These are phyloP conservation scores for Lithospermum erythrorhizon DNA, from an alignment of 257 asterid species.

Conservation along the genomic window DNA sequence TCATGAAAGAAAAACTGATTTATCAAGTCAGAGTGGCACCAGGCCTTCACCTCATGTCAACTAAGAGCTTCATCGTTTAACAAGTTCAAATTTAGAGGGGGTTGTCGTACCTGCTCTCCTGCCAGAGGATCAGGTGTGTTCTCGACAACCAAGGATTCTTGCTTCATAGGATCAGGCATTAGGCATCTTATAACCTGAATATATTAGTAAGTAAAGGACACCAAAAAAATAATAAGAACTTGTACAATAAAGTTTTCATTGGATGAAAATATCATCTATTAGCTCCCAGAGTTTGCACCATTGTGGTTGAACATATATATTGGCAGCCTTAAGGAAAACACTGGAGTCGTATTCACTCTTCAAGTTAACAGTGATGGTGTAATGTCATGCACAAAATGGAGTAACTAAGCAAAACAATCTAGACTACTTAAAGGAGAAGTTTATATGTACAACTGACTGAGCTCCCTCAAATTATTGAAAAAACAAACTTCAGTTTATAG, in stretches of 20 bases:
- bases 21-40: not conserved
- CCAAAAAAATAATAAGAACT: not conserved
- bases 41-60: not conserved
- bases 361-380: no score
- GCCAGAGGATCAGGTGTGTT: conserved; percentile 78
- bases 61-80: not conserved
- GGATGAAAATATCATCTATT: no score
- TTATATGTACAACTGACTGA: no score
- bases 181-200: conserved; percentile 64
- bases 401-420: no score
- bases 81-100: not conserved
- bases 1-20: not conserved
- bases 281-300: not conserved
- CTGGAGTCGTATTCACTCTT: no score
- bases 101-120: conserved; percentile 75
- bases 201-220: conserved; percentile 1
- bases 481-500: no score
- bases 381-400: no score
- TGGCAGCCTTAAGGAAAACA: no score
- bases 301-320: no score
- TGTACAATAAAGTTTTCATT: not conserved
- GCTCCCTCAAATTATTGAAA: no score
- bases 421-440: no score
- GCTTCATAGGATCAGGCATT: conserved; percentile 82
- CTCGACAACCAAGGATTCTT: conserved; percentile 70